phyloP scores from a whole-genome alignment of 495 filamentous ascomycete species.

The Aspergillus asperescens region DNA sequence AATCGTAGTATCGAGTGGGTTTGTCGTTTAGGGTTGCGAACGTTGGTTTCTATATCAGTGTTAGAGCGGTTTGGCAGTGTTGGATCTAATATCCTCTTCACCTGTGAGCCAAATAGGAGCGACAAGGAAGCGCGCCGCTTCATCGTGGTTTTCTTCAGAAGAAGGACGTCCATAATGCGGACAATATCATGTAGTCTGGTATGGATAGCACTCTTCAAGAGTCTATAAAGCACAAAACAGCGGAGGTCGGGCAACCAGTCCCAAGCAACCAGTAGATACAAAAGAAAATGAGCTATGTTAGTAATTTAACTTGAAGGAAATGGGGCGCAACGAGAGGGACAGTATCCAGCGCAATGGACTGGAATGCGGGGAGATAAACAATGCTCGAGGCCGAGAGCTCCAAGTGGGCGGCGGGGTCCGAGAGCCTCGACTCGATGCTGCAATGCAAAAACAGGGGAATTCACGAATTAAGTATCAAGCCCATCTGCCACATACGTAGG shows the following conservation, averaged over 20 bases:
- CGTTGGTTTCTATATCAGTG: constrained; percentile 17
- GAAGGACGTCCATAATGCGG: constrained; percentile 8
- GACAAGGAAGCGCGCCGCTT: constrained; percentile 18
- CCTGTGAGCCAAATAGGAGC: constrained; percentile 16
- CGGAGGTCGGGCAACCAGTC: constrained; percentile 15
- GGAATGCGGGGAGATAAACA: constrained; percentile 20
- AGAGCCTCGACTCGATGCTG: neutral
- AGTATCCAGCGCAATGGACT: constrained; percentile 16
- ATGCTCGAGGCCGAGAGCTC: neutral
- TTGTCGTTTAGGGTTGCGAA: constrained; percentile 8
- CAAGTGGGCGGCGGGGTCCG: neutral
- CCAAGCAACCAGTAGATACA: constrained; percentile 7
- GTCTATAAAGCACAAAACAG: neutral
- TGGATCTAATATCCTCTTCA: neutral
- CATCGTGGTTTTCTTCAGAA: constrained; percentile 8
- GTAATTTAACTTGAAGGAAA: neutral
- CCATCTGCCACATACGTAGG: constrained; percentile 1
- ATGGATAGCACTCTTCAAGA: neutral
- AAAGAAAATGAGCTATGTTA: constrained; percentile 9
- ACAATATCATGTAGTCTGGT: neutral
- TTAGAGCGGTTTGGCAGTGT: neutral
- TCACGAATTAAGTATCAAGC: neutral
- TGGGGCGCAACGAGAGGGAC: neutral
- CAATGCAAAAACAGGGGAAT: neutral
- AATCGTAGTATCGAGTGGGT: constrained; percentile 18